Evolutionary conservation across 495 filamentous ascomycete species (phyloP).

Genomic region (Massariosphaeria phaeospora): DNA sequence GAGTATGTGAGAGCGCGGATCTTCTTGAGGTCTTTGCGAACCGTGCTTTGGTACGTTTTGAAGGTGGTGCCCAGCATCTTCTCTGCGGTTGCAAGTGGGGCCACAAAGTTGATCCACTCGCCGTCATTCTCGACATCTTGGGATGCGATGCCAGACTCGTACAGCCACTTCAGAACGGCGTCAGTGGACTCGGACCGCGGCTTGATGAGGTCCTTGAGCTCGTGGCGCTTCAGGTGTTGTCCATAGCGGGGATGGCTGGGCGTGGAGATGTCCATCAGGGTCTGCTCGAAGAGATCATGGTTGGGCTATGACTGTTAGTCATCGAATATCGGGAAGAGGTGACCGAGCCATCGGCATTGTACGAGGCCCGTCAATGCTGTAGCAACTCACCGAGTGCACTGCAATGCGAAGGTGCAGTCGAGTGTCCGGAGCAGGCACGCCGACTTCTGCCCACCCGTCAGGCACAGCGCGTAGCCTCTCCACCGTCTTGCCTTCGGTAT

Average conservation of each 20-base stretch:
- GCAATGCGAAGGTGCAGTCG: constrained; percentile 39
- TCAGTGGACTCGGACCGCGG: constrained; percentile 26
- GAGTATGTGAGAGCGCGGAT: constrained; percentile 59
- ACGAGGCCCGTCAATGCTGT: neutral
- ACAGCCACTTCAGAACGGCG: constrained; percentile 35
- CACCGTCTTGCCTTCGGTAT: constrained; percentile 18
- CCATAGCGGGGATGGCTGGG: constrained; percentile 60
- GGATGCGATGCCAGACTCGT: constrained; percentile 26
- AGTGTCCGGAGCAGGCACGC: constrained; percentile 23
- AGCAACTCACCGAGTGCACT: constrained; percentile 31
- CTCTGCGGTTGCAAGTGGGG: constrained; percentile 35
- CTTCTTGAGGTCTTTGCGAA: constrained; percentile 30
- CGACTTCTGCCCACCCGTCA: constrained; percentile 36
- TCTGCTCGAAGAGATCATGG: constrained; percentile 53
- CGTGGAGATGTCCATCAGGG: constrained; percentile 57
- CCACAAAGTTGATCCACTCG: constrained; percentile 39
- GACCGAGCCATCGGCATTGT: neutral
- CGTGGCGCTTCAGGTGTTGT: constrained; percentile 55
- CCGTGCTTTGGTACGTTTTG: constrained; percentile 32
- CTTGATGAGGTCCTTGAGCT: constrained; percentile 37
- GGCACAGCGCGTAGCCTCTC: constrained; percentile 31
- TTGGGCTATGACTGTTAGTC: constrained; percentile 44
- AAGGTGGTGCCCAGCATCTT: constrained; percentile 39
- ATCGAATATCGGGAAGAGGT: neutral
- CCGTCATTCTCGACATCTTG: constrained; percentile 35